A percentile compares a stretch with the other conserved stretches of the same genome.
These are phyloP conservation scores for Theileria orientalis DNA, from an alignment of 169 alveolate genomes.

Conservation along the genomic window DNA sequence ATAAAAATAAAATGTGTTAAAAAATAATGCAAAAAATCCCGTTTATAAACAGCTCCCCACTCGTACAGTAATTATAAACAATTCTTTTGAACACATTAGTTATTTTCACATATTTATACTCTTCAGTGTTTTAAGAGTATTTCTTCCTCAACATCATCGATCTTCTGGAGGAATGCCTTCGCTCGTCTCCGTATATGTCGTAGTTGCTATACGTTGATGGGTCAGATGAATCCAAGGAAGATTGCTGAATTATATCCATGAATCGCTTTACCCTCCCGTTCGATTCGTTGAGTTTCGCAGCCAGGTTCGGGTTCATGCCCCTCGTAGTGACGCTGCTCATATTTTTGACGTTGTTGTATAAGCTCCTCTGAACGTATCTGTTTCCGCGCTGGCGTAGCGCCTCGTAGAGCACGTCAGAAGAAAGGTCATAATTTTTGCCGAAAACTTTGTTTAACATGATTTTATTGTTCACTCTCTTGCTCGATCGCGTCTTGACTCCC, in stretches of 20 bases:
- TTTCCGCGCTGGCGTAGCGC: slow-evolving; percentile 61
- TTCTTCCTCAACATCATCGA: slow-evolving; percentile 32
- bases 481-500: not conserved
- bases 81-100: not conserved
- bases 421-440: slow-evolving; percentile 24
- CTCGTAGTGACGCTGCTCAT: slow-evolving; percentile 12
- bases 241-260: slow-evolving; percentile 48
- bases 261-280: slow-evolving; percentile 37
- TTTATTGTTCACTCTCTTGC: not conserved
- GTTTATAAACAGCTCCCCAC: slow-evolving; percentile 21
- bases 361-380: slow-evolving; percentile 58
- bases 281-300: slow-evolving; percentile 31
- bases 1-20: slow-evolving; percentile 15
- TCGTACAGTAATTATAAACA: not conserved
- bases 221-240: slow-evolving; percentile 37
- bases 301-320: slow-evolving; percentile 24
- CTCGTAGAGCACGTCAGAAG: slow-evolving; percentile 66
- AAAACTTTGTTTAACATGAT: slow-evolving; percentile 1
- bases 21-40: not conserved
- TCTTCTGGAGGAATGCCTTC: slow-evolving; percentile 43
- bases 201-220: slow-evolving; percentile 8
- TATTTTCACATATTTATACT: not conserved
- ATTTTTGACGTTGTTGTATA: slow-evolving; percentile 24
- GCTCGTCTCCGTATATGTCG: slow-evolving; percentile 46
- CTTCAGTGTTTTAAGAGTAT: slow-evolving; percentile 7